phyloP scores from a whole-genome alignment of 179 eudicot species.

The Drosera spatulata region DNA sequence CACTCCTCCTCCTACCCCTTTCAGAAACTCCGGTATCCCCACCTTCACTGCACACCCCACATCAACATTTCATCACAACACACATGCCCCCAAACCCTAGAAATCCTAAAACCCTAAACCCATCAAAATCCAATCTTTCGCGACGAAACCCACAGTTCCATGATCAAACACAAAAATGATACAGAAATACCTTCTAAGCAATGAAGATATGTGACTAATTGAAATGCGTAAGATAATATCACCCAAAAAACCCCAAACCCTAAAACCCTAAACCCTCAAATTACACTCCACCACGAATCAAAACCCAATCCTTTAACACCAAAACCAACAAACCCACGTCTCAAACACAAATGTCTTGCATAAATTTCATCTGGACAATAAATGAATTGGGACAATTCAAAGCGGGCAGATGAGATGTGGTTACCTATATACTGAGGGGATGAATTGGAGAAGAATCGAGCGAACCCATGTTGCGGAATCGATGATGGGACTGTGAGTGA shows the following conservation, averaged over 20 bases:
- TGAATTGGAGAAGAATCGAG: conserved; percentile 38
- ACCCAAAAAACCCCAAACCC: neutral
- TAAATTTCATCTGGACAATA: neutral
- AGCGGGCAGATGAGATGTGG: neutral
- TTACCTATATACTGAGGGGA: conserved; percentile 44
- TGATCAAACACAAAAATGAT: too few relatives aligned
- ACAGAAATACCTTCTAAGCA: too few relatives aligned
- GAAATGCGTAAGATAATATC: too few relatives aligned
- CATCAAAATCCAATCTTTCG: too few relatives aligned
- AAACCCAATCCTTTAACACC: too few relatives aligned
- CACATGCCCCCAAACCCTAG: too few relatives aligned
- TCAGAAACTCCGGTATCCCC: conserved; percentile 75
- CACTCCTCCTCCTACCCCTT: conserved; percentile 64
- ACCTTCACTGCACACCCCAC: conserved; percentile 45
- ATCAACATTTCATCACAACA: too few relatives aligned
- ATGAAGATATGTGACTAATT: too few relatives aligned
- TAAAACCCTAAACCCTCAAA: neutral
- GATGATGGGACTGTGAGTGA: conserved; percentile 9
- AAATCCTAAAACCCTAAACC: too few relatives aligned
- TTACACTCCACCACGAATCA: too few relatives aligned
- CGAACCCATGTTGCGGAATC: conserved; percentile 18
- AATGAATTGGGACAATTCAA: neutral
- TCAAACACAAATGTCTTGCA: neutral
- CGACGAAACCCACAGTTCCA: too few relatives aligned
- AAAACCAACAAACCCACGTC: too few relatives aligned